phyloP scores from a whole-genome alignment of 352 stramenopile genomes.

The Pythium sp. region DNA sequence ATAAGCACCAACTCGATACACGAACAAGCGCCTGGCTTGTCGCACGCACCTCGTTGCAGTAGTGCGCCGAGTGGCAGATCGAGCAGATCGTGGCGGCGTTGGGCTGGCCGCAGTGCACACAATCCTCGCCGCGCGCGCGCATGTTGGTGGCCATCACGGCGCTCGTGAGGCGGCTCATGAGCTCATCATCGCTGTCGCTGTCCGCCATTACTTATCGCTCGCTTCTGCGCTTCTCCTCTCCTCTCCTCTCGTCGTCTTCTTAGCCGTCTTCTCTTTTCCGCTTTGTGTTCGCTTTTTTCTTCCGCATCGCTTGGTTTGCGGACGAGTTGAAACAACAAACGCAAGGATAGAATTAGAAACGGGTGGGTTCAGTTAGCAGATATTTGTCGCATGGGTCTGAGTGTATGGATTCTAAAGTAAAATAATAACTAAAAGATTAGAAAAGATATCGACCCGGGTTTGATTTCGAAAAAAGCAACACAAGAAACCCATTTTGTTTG shows the following conservation, averaged over 20 bases:
- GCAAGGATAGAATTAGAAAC: constrained; percentile 5
- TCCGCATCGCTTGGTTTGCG: background rate
- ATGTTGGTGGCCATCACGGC: constrained; percentile 28
- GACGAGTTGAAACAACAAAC: background rate
- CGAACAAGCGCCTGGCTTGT: background rate
- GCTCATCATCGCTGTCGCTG: constrained; percentile 87
- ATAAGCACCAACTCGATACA: background rate
- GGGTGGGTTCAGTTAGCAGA: background rate
- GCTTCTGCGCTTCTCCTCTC: background rate
- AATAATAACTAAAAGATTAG: background rate
- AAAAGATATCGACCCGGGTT: no score
- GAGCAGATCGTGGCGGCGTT: constrained; percentile 57
- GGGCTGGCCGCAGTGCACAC: constrained; percentile 63
- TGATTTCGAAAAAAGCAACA: no score
- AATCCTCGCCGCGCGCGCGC: constrained; percentile 43
- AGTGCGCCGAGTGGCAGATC: constrained; percentile 63
- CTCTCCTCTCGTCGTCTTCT: background rate
- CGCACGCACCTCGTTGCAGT: constrained; percentile 65
- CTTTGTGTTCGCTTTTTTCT: background rate
- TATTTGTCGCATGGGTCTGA: background rate
- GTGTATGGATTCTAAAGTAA: background rate
- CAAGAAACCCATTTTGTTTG: no score
- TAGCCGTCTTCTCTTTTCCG: constrained; percentile 1
- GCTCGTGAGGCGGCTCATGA: constrained; percentile 70
- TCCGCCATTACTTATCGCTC: constrained; percentile 38